Base-by-base conservation (phyloP, 106 monocot species). In the Triglochin maritima region DNA sequence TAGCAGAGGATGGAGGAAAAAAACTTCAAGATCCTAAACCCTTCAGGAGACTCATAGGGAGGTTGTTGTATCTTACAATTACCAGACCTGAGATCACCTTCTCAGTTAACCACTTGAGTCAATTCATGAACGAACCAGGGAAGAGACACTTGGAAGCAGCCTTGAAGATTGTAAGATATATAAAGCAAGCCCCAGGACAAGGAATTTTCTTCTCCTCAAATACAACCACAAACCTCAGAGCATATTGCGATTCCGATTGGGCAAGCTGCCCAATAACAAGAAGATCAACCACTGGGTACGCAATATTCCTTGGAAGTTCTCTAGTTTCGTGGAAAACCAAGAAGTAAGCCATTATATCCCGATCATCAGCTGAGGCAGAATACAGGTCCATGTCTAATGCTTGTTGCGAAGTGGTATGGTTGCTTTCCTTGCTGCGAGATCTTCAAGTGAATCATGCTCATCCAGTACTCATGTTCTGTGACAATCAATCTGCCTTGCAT, bases 201-300 rank as follows among this genome's bases (percentile, higher is more conserved):
- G 68, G 55, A 0, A 10, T 68, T 11, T 56, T 44, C 68, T 44
- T 68, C 4, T 41, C 56, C 43, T 29, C 68, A 10, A 2, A 52
- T 14, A 44, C 42, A 3, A 6, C 50, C 4, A 42, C 56, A 8
- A 9, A 29, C 11, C 11, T 68, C 2, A 7, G 3, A 10, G 56
- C 53, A 4, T 68, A 68, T 14, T 42, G 41, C 43, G 55, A 68
- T 42, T 3, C n/a, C 5, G 68, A 68, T 45, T 68, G 54, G 68
- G 68, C 55, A 7, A 5, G 55, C 12, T 57, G 68, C 8, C 44
- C 54, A 14, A 12, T 4, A 3, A 56, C 68, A 49, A 8, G 56
- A 44, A 15, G 54, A 2, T 68, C 68, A 4, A 54, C 44, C 56
- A 68, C 44, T 44, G 45, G 68, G 6, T 68, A 44, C 44, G 4